Percentiles rank a stretch among this genome's conserved stretches.
phyloP scores from a whole-genome alignment of 441 rosid genomes.

The Erodium moschatum region DNA sequence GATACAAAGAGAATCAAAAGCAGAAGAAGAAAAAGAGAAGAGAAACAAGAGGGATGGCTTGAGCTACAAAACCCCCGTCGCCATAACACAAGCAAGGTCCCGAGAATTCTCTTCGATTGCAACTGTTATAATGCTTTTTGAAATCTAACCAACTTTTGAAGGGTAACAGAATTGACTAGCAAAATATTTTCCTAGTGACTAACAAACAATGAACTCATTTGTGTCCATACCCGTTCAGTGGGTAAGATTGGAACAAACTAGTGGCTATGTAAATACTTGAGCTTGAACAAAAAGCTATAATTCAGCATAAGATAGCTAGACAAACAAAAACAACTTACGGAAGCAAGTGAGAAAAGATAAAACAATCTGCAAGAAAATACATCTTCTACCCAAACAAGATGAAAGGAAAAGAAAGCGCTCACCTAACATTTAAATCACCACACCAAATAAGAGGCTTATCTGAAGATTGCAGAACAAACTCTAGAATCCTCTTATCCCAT shows the following conservation, averaged over 20 bases:
- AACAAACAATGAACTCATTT: neutral
- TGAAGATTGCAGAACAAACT: constrained; percentile 53
- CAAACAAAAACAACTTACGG: constrained; percentile 3
- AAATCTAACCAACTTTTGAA: neutral
- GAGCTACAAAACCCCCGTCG: too few species aligned
- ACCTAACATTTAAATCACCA: constrained; percentile 95
- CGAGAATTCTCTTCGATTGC: neutral
- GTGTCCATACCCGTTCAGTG: neutral
- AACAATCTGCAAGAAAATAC: constrained; percentile 1
- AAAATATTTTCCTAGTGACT: constrained; percentile 7
- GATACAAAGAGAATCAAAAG: too few species aligned
- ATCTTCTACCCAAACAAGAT: constrained; percentile 9
- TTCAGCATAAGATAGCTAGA: constrained; percentile 2
- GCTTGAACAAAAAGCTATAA: neutral
- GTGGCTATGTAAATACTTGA: neutral
- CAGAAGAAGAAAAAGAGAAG: too few species aligned
- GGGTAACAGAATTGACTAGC: neutral
- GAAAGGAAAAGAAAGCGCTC: constrained; percentile 14
- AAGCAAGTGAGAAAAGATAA: neutral
- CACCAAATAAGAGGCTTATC: constrained; percentile 96
- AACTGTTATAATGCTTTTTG: neutral
- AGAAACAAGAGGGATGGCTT: too few species aligned
- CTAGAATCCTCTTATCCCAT: constrained; percentile 85
- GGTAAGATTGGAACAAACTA: neutral
- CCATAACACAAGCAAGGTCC: too few species aligned